These are phyloP conservation scores for Beauveria sp. DNA, from an alignment of 2,329 filamentous ascomycete species.

Conservation along the genomic window DNA sequence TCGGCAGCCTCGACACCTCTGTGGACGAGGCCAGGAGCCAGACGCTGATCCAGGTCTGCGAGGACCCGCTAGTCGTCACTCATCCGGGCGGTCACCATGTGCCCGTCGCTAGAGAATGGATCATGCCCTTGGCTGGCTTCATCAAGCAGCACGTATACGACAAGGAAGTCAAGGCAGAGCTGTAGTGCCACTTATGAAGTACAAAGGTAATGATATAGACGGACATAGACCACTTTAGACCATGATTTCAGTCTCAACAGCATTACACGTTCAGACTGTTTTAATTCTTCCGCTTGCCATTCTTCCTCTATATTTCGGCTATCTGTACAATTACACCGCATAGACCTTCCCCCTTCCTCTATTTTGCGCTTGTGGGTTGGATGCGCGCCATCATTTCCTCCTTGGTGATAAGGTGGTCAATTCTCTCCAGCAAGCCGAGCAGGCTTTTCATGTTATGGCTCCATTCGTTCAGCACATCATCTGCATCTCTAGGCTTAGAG, in stretches of 20 bases:
- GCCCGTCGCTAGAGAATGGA: conserved; percentile 74
- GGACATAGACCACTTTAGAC: conserved; percentile 9
- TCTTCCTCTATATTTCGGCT: conserved; percentile 2
- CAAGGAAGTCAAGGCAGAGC: conserved; percentile 18
- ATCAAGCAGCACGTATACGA: conserved; percentile 39
- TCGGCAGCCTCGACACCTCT: conserved; percentile 79
- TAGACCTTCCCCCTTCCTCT: conserved; percentile 10
- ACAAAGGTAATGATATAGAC: conserved; percentile 1
- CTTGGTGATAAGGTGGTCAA: conserved; percentile 98
- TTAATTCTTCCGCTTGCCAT: background rate
- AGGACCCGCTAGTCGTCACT: conserved; percentile 45
- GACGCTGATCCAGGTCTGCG: conserved; percentile 58
- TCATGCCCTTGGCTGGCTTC: conserved; percentile 67
- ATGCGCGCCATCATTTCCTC: conserved; percentile 99
- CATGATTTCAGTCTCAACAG: background rate
- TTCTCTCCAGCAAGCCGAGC: conserved; percentile 75
- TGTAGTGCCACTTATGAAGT: conserved; percentile 10
- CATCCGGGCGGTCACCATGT: conserved; percentile 90
- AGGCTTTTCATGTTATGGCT: conserved; percentile 96
- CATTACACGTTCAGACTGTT: background rate
- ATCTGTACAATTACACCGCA: conserved; percentile 9
- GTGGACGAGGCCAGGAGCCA: conserved; percentile 70
- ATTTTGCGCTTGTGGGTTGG: conserved; percentile 50
- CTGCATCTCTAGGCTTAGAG: conserved; percentile 86
- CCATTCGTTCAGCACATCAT: conserved; percentile 97